These are phyloP conservation scores for Persicaria maculosa DNA, from an alignment of 148 eudicot genomes.

Conservation along the genomic window DNA sequence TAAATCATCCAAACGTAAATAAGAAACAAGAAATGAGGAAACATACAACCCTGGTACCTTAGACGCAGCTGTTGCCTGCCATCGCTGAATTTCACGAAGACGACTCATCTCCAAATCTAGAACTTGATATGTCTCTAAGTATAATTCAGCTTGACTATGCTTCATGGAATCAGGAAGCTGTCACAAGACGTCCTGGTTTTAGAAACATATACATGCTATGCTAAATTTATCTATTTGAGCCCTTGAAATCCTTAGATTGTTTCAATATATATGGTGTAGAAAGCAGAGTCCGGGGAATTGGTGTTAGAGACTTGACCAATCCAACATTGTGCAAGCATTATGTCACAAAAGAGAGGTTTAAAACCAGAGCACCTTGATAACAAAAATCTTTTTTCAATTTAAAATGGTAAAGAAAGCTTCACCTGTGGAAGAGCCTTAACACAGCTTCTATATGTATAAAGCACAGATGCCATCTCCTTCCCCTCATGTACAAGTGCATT, in stretches of 20 bases:
- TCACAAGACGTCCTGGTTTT: slow-evolving; percentile 20
- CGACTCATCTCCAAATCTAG: slow-evolving; percentile 99
- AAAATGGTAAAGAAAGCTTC: background rate
- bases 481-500: slow-evolving; percentile 79
- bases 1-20: slow-evolving; percentile 11
- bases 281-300: background rate
- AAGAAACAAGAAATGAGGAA: slow-evolving; percentile 15
- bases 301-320: background rate
- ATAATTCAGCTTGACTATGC: slow-evolving; percentile 95
- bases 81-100: slow-evolving; percentile 91
- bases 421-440: slow-evolving; percentile 99
- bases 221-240: background rate
- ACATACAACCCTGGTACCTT: slow-evolving; percentile 42
- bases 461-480: slow-evolving; percentile 88
- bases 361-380: background rate
- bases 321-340: background rate
- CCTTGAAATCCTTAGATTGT: background rate
- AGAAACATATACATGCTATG: slow-evolving; percentile 7
- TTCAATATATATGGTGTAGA: too few species aligned
- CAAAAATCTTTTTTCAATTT: background rate
- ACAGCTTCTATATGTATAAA: slow-evolving; percentile 92
- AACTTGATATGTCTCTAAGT: slow-evolving; percentile 97
- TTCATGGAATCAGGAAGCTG: slow-evolving; percentile 99
- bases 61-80: slow-evolving; percentile 94
- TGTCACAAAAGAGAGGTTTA: background rate